These are phyloP conservation scores for Mycena galopus DNA, from an alignment of 768 basidiomycete genomes.

Conservation along the genomic window DNA sequence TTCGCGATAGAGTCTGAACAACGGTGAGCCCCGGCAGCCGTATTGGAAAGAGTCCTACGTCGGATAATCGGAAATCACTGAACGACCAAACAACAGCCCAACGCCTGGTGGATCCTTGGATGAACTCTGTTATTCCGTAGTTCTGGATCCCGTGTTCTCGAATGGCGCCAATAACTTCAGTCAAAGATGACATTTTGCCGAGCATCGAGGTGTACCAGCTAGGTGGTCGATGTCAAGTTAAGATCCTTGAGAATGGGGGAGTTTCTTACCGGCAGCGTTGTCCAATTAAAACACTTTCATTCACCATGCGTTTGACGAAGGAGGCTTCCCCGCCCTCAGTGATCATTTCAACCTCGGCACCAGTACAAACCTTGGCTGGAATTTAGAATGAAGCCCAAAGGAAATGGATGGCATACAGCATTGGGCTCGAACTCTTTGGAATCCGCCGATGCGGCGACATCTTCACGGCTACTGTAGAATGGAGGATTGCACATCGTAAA, in stretches of 20 bases:
- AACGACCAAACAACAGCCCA: slow-evolving; percentile 96
- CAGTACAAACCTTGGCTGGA: slow-evolving; percentile 80
- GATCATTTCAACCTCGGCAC: slow-evolving; percentile 90
- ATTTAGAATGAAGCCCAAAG: neutral
- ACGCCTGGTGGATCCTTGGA: slow-evolving; percentile 90
- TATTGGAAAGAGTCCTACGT: slow-evolving; percentile 64
- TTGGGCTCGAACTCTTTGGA: slow-evolving; percentile 76
- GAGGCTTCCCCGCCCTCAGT: slow-evolving; percentile 86
- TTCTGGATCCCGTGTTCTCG: slow-evolving; percentile 74
- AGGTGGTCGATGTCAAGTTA: neutral
- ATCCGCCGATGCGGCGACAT: slow-evolving; percentile 69
- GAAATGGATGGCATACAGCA: slow-evolving; percentile 65
- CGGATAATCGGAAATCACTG: slow-evolving; percentile 72
- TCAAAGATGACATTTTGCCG: slow-evolving; percentile 86
- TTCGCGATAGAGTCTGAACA: slow-evolving; percentile 49
- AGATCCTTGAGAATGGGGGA: neutral
- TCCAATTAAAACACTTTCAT: slow-evolving; percentile 71
- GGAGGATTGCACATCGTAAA: slow-evolving; percentile 98
- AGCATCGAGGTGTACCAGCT: slow-evolving; percentile 97
- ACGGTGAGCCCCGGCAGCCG: neutral
- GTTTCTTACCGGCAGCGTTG: slow-evolving; percentile 68
- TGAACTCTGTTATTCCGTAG: slow-evolving; percentile 86
- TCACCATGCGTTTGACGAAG: slow-evolving; percentile 84
- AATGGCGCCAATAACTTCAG: slow-evolving; percentile 69
- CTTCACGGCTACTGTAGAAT: slow-evolving; percentile 85